phyloP scores from a whole-genome alignment of 192 early-diverging fungal species.

The Coemansia sp. region DNA sequence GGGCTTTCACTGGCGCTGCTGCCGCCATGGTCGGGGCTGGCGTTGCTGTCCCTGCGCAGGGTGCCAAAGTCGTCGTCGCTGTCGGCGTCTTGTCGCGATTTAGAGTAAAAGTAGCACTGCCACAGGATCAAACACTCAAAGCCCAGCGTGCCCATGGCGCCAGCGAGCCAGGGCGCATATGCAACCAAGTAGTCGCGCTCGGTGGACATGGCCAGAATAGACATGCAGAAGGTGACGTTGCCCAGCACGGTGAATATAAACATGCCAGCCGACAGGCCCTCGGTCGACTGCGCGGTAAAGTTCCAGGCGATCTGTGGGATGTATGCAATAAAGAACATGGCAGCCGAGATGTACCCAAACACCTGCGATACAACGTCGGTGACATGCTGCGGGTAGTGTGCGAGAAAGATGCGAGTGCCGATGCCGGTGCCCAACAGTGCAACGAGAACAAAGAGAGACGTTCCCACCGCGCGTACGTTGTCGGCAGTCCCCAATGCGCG shows the following conservation, averaged over 20 bases:
- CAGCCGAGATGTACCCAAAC: slow-evolving; percentile 71
- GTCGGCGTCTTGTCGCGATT: neutral
- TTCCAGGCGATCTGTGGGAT: slow-evolving; percentile 85
- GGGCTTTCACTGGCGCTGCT: slow-evolving; percentile 7
- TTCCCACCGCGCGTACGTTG: slow-evolving; percentile 23
- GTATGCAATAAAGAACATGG: slow-evolving; percentile 69
- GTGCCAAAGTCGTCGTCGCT: neutral
- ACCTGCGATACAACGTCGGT: slow-evolving; percentile 59
- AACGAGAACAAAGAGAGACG: slow-evolving; percentile 19
- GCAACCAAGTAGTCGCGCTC: slow-evolving; percentile 38
- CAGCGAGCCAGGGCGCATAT: slow-evolving; percentile 49
- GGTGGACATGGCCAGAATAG: slow-evolving; percentile 39
- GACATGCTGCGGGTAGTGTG: slow-evolving; percentile 37
- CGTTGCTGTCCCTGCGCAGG: neutral
- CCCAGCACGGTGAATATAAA: slow-evolving; percentile 81
- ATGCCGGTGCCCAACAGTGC: slow-evolving; percentile 17
- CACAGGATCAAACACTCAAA: slow-evolving; percentile 43
- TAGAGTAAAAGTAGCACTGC: slow-evolving; percentile 50
- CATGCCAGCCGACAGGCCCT: slow-evolving; percentile 80
- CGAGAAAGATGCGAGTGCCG: slow-evolving; percentile 24
- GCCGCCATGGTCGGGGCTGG: neutral
- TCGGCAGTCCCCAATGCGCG: slow-evolving; percentile 19
- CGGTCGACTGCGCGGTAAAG: slow-evolving; percentile 64
- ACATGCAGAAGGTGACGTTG: slow-evolving; percentile 58
- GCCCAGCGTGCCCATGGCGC: slow-evolving; percentile 47